Percentiles rank a stretch among this genome's conserved stretches.
phyloP scores from a whole-genome alignment of 805 yeast species.

The Monosporozyma servazzii region DNA sequence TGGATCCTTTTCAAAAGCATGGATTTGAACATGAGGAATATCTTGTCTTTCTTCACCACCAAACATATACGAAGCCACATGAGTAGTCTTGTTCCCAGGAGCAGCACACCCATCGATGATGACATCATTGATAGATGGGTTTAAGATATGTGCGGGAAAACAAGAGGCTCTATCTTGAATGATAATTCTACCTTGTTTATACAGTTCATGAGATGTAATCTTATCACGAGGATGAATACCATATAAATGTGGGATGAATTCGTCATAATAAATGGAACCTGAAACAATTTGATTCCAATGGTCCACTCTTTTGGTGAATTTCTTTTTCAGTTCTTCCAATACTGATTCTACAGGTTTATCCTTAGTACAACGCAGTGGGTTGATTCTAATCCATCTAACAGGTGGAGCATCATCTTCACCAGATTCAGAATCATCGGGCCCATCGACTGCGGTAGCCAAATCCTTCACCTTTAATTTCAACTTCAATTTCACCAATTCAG shows the following conservation, averaged over 20 bases:
- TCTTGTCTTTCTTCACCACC: slow-evolving; percentile 6
- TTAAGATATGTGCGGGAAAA: slow-evolving; percentile 81
- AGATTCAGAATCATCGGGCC: slow-evolving; percentile 37
- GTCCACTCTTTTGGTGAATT: slow-evolving; percentile 38
- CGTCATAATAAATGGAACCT: slow-evolving; percentile 65
- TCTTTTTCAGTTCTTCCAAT: slow-evolving; percentile 19
- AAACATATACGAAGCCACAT: slow-evolving; percentile 40
- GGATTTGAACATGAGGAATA: slow-evolving; percentile 32
- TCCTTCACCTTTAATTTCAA: slow-evolving; percentile 57
- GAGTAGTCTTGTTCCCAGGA: slow-evolving; percentile 97
- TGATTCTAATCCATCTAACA: slow-evolving; percentile 71
- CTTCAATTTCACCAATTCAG: slow-evolving; percentile 73
- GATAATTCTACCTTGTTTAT: slow-evolving; percentile 67
- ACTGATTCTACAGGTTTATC: slow-evolving; percentile 20
- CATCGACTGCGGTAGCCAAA: slow-evolving; percentile 39
- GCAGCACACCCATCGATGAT: slow-evolving; percentile 95
- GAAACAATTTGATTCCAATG: slow-evolving; percentile 36
- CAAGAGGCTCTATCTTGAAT: slow-evolving; percentile 97
- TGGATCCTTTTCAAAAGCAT: slow-evolving; percentile 81
- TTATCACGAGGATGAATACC: slow-evolving; percentile 75
- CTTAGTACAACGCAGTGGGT: slow-evolving; percentile 43
- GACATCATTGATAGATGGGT: slow-evolving; percentile 48
- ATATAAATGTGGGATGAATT: slow-evolving; percentile 61
- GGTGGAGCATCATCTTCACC: slow-evolving; percentile 47
- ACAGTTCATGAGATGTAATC: slow-evolving; percentile 58